Conservation (phyloP, 345 rosid species). For the Euphorbia peplus region DNA sequence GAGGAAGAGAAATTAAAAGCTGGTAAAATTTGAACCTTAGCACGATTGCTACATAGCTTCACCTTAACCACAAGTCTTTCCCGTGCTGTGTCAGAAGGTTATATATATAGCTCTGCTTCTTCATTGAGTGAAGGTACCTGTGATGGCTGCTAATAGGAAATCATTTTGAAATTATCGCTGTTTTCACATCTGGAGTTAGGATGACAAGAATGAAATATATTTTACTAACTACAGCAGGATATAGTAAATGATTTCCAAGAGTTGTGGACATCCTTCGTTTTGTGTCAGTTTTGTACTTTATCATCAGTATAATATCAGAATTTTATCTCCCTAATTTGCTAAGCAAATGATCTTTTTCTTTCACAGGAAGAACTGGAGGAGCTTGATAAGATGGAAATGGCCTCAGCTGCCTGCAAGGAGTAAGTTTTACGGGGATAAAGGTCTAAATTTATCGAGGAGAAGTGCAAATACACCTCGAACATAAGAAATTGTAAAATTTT, state of each 20-base stretch:
- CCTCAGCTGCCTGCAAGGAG: constrained; percentile 75
- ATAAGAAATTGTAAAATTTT: too few relatives aligned
- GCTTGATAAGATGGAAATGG: constrained; percentile 65
- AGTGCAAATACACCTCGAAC: too few relatives aligned
- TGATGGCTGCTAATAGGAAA: not conserved
- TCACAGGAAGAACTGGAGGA: constrained; percentile 75
- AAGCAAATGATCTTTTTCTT: not conserved
- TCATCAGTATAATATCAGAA: not conserved
- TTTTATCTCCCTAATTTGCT: not conserved
- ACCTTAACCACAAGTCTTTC: not conserved
- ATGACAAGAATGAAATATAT: not conserved
- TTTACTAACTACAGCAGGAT: not conserved
- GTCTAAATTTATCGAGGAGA: too few relatives aligned
- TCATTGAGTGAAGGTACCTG: not conserved
- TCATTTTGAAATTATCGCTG: not conserved
- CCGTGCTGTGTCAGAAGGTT: not conserved
- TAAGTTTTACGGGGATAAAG: constrained; percentile 28
- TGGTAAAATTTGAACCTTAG: not conserved
- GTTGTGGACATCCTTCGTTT: not conserved
- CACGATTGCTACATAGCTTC: not conserved
- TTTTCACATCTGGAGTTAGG: too few relatives aligned
- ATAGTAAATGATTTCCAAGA: not conserved
- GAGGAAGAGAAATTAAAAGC: too few relatives aligned
- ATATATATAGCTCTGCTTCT: not conserved
- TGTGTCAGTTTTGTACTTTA: not conserved